phyloP scores from a whole-genome alignment of 306 rosid species.

The Canavalia ensiformis region DNA sequence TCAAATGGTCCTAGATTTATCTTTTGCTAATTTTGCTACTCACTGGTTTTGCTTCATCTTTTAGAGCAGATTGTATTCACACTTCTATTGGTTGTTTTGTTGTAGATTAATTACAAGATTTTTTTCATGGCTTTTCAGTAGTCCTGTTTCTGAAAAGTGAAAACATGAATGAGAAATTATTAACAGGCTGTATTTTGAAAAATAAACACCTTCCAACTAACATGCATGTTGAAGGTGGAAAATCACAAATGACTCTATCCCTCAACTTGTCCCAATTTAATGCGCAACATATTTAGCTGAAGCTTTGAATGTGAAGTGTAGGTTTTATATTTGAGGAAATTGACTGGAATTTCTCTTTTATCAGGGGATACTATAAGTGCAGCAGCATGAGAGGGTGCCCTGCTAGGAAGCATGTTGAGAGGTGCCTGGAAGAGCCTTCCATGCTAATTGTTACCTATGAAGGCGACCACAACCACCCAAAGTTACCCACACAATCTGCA shows the following conservation, averaged over 20 bases:
- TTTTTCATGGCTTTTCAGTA: slow-evolving; percentile 27
- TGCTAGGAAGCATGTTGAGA: slow-evolving; percentile 97
- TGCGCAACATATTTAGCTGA: neutral
- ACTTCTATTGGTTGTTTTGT: neutral
- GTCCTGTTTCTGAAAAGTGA: neutral
- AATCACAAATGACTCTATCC: neutral
- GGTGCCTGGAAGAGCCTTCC: slow-evolving; percentile 91
- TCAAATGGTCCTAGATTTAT: slow-evolving; percentile 14
- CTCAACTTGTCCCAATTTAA: neutral
- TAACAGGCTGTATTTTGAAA: neutral
- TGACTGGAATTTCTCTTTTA: slow-evolving; percentile 32
- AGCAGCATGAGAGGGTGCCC: slow-evolving; percentile 99
- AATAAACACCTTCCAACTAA: neutral
- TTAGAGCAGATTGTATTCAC: neutral
- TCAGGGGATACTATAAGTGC: slow-evolving; percentile 97
- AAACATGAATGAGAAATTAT: neutral
- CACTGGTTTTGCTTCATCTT: slow-evolving; percentile 14
- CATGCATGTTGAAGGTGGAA: slow-evolving; percentile 22
- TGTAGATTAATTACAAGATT: neutral
- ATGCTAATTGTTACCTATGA: slow-evolving; percentile 95
- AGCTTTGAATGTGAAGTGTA: neutral
- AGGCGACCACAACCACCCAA: slow-evolving; percentile 94
- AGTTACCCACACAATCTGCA: slow-evolving; percentile 76
- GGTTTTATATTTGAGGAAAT: slow-evolving; percentile 39
- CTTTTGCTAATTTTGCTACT: neutral